These are phyloP conservation scores for Kuraishia molischiana DNA, from an alignment of 805 yeast species.

Conservation along the genomic window DNA sequence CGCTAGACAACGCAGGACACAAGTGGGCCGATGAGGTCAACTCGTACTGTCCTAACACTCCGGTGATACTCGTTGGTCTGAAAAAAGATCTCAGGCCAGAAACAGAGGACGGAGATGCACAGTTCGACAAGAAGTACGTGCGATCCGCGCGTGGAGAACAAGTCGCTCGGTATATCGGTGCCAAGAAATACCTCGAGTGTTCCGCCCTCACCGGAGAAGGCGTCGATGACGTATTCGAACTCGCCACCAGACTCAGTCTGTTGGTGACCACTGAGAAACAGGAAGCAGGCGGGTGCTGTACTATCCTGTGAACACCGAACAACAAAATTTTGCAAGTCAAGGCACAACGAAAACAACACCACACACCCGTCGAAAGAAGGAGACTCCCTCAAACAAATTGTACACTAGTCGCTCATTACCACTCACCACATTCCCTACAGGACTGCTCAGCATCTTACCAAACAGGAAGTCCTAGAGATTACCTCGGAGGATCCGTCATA, in stretches of 20 bases:
- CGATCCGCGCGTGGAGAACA: conserved; percentile 50
- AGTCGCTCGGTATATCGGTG: conserved; percentile 73
- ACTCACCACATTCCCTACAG: too few relatives aligned
- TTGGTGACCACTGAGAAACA: conserved; percentile 33
- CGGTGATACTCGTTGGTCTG: conserved; percentile 71
- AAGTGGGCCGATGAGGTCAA: conserved; percentile 87
- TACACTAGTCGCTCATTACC: not conserved
- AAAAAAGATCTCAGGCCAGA: conserved; percentile 67
- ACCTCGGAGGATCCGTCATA: too few relatives aligned
- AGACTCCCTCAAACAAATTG: too few relatives aligned
- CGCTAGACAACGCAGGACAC: conserved; percentile 68
- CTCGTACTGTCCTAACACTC: conserved; percentile 72
- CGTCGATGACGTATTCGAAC: conserved; percentile 88
- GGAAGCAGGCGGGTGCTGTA: conserved; percentile 33
- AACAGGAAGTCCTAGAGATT: too few relatives aligned
- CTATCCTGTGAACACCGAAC: conserved; percentile 14
- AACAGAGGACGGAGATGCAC: conserved; percentile 20
- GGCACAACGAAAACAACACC: not conserved
- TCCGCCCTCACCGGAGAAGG: conserved; percentile 92
- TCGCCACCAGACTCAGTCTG: conserved; percentile 78
- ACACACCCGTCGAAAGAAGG: too few relatives aligned
- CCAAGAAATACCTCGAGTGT: conserved; percentile 76
- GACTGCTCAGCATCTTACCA: too few relatives aligned
- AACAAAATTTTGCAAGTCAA: not conserved
- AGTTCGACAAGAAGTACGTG: conserved; percentile 34